Evolutionary conservation across 371 early-diverging fungal species (phyloP).

Genomic region (Lichtheimia ornata): DNA sequence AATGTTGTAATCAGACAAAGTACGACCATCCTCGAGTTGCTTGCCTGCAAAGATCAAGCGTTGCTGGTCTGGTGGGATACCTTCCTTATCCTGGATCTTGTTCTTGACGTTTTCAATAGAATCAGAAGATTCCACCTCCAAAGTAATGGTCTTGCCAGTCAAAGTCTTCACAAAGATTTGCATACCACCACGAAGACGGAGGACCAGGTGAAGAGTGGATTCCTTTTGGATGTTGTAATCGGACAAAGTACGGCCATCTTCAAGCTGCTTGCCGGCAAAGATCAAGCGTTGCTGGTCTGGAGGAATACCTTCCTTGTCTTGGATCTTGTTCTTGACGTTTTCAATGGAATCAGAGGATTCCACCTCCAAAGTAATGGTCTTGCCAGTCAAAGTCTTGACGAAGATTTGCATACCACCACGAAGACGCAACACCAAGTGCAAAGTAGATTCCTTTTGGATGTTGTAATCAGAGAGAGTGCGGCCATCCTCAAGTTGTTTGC

Average conservation of each 20-base stretch:
- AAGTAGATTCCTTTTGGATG: constrained; percentile 81
- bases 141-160: constrained; percentile 91
- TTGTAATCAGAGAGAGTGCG: constrained; percentile 75
- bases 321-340: constrained; percentile 90
- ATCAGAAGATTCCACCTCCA: constrained; percentile 84
- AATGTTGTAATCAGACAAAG: constrained; percentile 87
- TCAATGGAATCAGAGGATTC: constrained; percentile 87
- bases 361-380: constrained; percentile 93
- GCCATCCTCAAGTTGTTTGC: constrained; percentile 84
- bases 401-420: constrained; percentile 68
- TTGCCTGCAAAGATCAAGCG: constrained; percentile 99
- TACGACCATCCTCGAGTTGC: constrained; percentile 99
- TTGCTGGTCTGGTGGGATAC: constrained; percentile 99
- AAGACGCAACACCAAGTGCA: constrained; percentile 90
- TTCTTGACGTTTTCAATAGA: constrained; percentile 78
- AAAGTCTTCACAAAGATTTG: constrained; percentile 71
- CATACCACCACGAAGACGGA: constrained; percentile 86
- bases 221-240: constrained; percentile 72
- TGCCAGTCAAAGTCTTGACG: constrained; percentile 88
- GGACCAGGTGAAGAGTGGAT: constrained; percentile 89
- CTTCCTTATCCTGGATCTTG: constrained; percentile 98
- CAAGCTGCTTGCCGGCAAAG: constrained; percentile 93
- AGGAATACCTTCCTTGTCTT: constrained; percentile 95
- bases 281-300: constrained; percentile 95
- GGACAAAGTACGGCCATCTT: constrained; percentile 72